Evolutionary conservation across 345 rosid species (phyloP).

Genomic region (rapeseed (Brassica napus)): Da-Ae NC_063435.1:14360001-14360500

Average conservation of each 20-base stretch:
- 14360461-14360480: conserved; percentile 91
- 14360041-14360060: conserved; percentile 94
- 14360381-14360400: neutral
- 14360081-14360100: conserved; percentile 87
- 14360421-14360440: neutral
- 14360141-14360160: neutral
- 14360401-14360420: neutral
- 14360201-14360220: conserved; percentile 88
- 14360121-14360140: neutral
- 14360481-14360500: conserved; percentile 95
- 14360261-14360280: conserved; percentile 79
- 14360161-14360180: conserved; percentile 4
- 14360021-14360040: conserved; percentile 88
- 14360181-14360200: conserved; percentile 85
- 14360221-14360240: conserved; percentile 79
- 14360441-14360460: conserved; percentile 16
- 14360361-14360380: conserved; percentile 58
- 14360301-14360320: conserved; percentile 84
- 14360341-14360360: conserved; percentile 87
- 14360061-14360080: conserved; percentile 92
- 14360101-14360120: conserved; percentile 76
- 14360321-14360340: conserved; percentile 88
- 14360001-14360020: conserved; percentile 68
- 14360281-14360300: conserved; percentile 74
- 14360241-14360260: conserved; percentile 83